Evolutionary conservation across 164 flowering plant genomes (phyloP).

Genomic region (Vitis labrusca): DNA sequence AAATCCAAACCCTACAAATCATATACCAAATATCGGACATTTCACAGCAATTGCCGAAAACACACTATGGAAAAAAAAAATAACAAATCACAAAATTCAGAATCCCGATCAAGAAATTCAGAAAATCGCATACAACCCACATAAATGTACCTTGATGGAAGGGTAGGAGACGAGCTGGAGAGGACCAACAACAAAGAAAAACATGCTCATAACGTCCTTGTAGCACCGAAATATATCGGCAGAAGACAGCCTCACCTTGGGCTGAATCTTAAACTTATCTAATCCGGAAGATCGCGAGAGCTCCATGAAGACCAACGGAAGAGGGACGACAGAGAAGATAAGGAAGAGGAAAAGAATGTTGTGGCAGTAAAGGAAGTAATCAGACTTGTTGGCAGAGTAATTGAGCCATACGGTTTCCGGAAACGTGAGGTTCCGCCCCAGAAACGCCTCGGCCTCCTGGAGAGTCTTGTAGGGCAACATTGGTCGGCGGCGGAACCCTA

Average conservation of each 20-base stretch:
- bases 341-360: conserved; percentile 66
- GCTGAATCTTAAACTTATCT: conserved; percentile 71
- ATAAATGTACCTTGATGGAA: conserved; percentile 37
- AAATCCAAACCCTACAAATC: background rate
- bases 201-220: conserved; percentile 62
- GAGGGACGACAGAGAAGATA: conserved; percentile 65
- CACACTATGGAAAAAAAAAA: background rate
- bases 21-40: background rate
- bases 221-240: conserved; percentile 57
- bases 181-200: conserved; percentile 71
- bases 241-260: conserved; percentile 50
- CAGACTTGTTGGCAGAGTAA: conserved; percentile 64
- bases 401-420: conserved; percentile 80
- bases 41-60: background rate
- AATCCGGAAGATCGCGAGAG: conserved; percentile 29
- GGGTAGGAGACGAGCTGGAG: conserved; percentile 86
- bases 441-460: conserved; percentile 53
- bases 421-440: conserved; percentile 59
- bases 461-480: conserved; percentile 71
- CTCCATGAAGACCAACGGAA: conserved; percentile 57
- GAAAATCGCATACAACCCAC: background rate
- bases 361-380: conserved; percentile 73
- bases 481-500: conserved; percentile 8
- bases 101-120: background rate
- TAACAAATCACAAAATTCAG: conserved; percentile 1